These are phyloP conservation scores for Lachnellula suecica DNA, from an alignment of 2,329 filamentous ascomycete genomes.

Conservation along the genomic window DNA sequence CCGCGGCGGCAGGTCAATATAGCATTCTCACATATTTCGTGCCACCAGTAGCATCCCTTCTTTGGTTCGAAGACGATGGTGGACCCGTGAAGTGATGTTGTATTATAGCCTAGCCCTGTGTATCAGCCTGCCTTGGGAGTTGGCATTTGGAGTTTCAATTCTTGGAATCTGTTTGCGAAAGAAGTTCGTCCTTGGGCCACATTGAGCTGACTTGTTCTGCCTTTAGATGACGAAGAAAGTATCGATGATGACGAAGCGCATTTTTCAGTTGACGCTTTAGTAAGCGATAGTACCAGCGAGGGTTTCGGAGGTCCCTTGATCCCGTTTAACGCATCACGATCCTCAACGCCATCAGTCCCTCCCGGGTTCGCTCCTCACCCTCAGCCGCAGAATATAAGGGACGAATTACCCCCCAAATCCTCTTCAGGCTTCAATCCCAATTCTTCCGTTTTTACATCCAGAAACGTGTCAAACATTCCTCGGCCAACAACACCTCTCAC, in stretches of 20 bases:
- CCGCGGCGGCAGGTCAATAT: slow-evolving; percentile 47
- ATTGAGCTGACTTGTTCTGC: slow-evolving; percentile 23
- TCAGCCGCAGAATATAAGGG: slow-evolving; percentile 32
- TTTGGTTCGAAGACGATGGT: slow-evolving; percentile 58
- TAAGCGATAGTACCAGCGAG: slow-evolving; percentile 50
- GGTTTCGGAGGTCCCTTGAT: slow-evolving; percentile 16
- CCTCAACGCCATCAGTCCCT: slow-evolving; percentile 42
- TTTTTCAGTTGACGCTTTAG: slow-evolving; percentile 66
- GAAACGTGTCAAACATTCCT: slow-evolving; percentile 22
- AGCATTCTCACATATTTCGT: slow-evolving; percentile 43
- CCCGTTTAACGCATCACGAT: slow-evolving; percentile 25
- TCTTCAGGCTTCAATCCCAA: slow-evolving; percentile 26
- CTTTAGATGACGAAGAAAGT: slow-evolving; percentile 63
- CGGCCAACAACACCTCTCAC: slow-evolving; percentile 28
- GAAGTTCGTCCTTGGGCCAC: neutral
- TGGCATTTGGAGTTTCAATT: slow-evolving; percentile 22
- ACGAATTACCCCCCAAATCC: slow-evolving; percentile 25
- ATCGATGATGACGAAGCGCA: slow-evolving; percentile 64
- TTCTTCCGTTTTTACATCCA: slow-evolving; percentile 28
- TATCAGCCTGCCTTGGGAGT: slow-evolving; percentile 39
- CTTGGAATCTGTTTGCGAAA: neutral
- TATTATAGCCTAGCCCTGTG: slow-evolving; percentile 18
- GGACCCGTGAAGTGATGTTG: slow-evolving; percentile 52
- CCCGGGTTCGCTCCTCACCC: slow-evolving; percentile 42
- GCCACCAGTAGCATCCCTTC: slow-evolving; percentile 35